A percentile compares a stretch with the other conserved stretches of the same genome.
phyloP scores from a whole-genome alignment of 805 yeast species.

The Cyberlindnera xishuangbannaensis region DNA sequence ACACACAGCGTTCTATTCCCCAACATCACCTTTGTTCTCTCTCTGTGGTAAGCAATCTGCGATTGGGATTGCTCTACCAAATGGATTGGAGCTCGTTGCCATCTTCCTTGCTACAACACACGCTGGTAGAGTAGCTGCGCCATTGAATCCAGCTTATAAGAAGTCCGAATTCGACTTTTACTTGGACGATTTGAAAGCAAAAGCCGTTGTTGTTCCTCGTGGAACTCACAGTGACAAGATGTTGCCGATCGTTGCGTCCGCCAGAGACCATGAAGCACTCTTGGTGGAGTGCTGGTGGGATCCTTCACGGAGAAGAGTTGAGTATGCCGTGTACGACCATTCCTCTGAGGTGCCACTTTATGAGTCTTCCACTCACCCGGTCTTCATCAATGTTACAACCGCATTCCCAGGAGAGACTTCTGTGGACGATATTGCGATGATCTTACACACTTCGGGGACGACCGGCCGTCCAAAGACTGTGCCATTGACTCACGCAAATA shows the following conservation, averaged over 20 bases:
- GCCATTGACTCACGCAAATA: constrained; percentile 60
- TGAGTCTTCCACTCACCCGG: constrained; percentile 25
- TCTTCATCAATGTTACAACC: constrained; percentile 25
- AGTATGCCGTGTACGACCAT: constrained; percentile 29
- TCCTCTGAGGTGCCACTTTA: constrained; percentile 26
- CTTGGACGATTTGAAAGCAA: constrained; percentile 52
- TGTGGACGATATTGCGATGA: constrained; percentile 53
- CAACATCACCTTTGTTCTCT: constrained; percentile 36
- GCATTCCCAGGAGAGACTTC: constrained; percentile 38
- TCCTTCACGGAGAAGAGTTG: constrained; percentile 35
- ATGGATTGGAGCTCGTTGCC: constrained; percentile 51
- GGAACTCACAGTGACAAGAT: constrained; percentile 35
- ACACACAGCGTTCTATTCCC: constrained; percentile 39
- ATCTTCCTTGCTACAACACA: constrained; percentile 53
- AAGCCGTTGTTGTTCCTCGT: constrained; percentile 50
- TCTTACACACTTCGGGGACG: constrained; percentile 70
- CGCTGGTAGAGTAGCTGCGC: constrained; percentile 57
- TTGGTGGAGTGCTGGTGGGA: constrained; percentile 50
- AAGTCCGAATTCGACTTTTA: constrained; percentile 60
- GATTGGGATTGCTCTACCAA: constrained; percentile 56
- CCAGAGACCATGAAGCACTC: constrained; percentile 39
- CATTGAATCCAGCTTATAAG: constrained; percentile 59
- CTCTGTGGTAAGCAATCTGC: constrained; percentile 35
- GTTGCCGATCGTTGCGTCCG: constrained; percentile 45
- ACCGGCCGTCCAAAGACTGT: constrained; percentile 76